A percentile compares a stretch with the other conserved stretches of the same genome.
Conservation (phyloP, 2,329 filamentous ascomycete genomes). For the Paecilomyces dactylethromorphus region DNA sequence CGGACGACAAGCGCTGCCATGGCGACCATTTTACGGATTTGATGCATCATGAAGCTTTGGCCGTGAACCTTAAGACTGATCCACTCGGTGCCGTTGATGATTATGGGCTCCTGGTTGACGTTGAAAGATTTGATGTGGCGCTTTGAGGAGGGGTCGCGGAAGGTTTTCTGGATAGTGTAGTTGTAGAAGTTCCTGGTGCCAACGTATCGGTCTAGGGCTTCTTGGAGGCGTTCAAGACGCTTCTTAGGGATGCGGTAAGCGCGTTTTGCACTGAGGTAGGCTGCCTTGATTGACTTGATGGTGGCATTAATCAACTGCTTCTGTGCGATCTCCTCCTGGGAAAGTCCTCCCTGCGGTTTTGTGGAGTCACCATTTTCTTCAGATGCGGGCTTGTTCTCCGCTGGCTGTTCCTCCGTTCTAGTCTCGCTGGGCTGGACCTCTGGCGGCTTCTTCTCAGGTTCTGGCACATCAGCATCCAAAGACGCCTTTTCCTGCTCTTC, state of each 20-base stretch:
- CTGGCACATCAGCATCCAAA: slow-evolving; percentile 6
- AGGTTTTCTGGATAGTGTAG: slow-evolving; percentile 87
- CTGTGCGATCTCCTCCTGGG: slow-evolving; percentile 14
- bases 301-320: slow-evolving; percentile 54
- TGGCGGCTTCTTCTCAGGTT: slow-evolving; percentile 1
- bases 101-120: slow-evolving; percentile 66
- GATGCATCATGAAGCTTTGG: slow-evolving; percentile 99
- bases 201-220: slow-evolving; percentile 65
- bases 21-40: slow-evolving; percentile 98
- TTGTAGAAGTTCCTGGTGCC: slow-evolving; percentile 95
- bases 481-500: slow-evolving; percentile 29
- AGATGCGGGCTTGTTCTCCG: slow-evolving; percentile 1
- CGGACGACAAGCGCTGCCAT: slow-evolving; percentile 81
- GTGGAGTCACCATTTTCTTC: slow-evolving; percentile 7
- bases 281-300: slow-evolving; percentile 68
- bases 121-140: slow-evolving; percentile 89
- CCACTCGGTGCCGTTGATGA: slow-evolving; percentile 92
- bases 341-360: slow-evolving; percentile 4
- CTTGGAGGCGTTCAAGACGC: slow-evolving; percentile 69
- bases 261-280: slow-evolving; percentile 76
- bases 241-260: slow-evolving; percentile 70
- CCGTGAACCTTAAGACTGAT: slow-evolving; percentile 92
- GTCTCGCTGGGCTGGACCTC: slow-evolving; percentile 4
- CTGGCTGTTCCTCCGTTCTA: slow-evolving; percentile 11
- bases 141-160: slow-evolving; percentile 75